A percentile compares a stretch with the other conserved stretches of the same genome.
phyloP scores from a whole-genome alignment of 2,329 filamentous ascomycete genomes.

The Fusarium humuli region DNA sequence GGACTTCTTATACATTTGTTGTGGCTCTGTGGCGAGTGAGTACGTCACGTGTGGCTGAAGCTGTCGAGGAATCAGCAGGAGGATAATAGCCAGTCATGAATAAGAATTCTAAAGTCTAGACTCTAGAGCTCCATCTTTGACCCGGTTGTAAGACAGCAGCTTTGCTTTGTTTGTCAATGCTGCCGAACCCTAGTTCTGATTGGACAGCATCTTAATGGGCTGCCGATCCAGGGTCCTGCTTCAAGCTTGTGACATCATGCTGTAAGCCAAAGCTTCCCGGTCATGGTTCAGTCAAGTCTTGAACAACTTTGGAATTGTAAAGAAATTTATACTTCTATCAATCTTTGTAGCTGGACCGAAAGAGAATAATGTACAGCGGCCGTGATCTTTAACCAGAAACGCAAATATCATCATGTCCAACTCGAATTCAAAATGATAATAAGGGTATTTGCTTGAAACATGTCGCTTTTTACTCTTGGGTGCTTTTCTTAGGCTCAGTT shows the following conservation, averaged over 20 bases:
- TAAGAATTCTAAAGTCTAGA: neutral
- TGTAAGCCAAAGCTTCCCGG: neutral
- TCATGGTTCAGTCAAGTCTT: neutral
- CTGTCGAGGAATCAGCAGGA: slow-evolving; percentile 3
- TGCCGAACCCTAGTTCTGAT: slow-evolving; percentile 17
- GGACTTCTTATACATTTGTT: slow-evolving; percentile 40
- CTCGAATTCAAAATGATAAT: slow-evolving; percentile 8
- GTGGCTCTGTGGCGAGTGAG: slow-evolving; percentile 45
- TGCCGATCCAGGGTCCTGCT: slow-evolving; percentile 28
- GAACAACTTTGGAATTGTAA: neutral
- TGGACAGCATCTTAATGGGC: slow-evolving; percentile 1
- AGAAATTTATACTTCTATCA: slow-evolving; percentile 20
- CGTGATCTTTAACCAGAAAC: neutral
- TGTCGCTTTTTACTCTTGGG: slow-evolving; percentile 1
- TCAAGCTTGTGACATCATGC: slow-evolving; percentile 26
- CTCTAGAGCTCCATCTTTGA: slow-evolving; percentile 7
- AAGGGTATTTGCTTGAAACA: slow-evolving; percentile 30
- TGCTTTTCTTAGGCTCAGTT: neutral
- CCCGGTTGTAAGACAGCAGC: neutral
- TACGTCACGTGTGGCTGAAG: slow-evolving; percentile 48
- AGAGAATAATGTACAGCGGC: slow-evolving; percentile 1
- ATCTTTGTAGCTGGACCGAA: neutral
- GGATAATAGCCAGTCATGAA: neutral
- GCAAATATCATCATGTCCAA: slow-evolving; percentile 2
- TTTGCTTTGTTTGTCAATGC: neutral